Base-by-base conservation (phyloP, 371 early-diverging fungal species). In the Lichtheimia hyalospora region DNA sequence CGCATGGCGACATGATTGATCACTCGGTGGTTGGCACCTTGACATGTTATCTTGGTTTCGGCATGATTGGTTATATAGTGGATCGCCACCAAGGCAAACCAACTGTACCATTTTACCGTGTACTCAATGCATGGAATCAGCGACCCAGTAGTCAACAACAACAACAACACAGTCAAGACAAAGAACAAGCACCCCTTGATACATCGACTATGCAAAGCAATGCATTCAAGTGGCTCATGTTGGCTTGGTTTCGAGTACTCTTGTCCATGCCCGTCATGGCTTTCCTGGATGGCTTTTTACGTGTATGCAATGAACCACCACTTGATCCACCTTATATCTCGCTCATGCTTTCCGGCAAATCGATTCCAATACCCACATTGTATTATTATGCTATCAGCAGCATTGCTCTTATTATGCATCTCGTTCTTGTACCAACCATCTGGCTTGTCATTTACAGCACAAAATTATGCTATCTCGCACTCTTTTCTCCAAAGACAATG, bases 221-320 rank as follows among this genome's bases (percentile, higher is more conserved):
- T 3, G 4, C 23, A 16, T 39, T 39, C 24, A 57, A 20, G 44
- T 69, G 64, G 63, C 34, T 69, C 1, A 7, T 57, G 1, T 42
- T 52, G 10, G 60, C 62, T 4, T 4, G 58, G 2, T 43, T 50
- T 14, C 49, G 60, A n/a, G 18, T 62, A 0, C 3, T 61, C 1
- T 2, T 73, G 6, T 68, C 59, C 12, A 52, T 70, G 1, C 68
- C 68, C 0, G 27, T 63, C 0, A 67, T 73, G 63, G 40, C 64
- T 13, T 46, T 58, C 1, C 28, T 61, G 16, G 74, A 73, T 40
- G 70, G 70, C 3, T 70, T 69, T 49, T 24, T 73, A 4, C 58
- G 70, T 13, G 62, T 62, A 0, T 73, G 74, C 49, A 42, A 48
- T 1, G 59, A 54, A 5, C 74, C 74, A 2, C 66, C 63, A 2